Evolutionary conservation across 2,329 filamentous ascomycete genomes (phyloP).

Genomic region (Tolypocladium amazonense): DNA sequence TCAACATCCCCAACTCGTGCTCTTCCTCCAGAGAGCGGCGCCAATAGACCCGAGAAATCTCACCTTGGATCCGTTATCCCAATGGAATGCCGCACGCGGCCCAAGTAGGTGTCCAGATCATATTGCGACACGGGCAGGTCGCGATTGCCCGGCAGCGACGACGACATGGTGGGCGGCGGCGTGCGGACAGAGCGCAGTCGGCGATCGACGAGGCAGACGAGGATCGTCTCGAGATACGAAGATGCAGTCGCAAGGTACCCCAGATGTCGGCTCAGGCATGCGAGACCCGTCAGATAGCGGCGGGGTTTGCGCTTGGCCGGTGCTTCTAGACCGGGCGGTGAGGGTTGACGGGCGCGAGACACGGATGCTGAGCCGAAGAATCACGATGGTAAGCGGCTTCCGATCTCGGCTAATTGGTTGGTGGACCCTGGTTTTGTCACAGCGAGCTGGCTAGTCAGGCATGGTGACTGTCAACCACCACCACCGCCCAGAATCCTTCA

Average conservation of each 20-base stretch:
- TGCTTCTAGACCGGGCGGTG: background rate
- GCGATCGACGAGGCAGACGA: background rate
- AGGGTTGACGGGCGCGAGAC: background rate
- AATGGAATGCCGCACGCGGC: slow-evolving; percentile 79
- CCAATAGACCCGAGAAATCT: slow-evolving; percentile 25
- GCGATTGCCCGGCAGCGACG: slow-evolving; percentile 56
- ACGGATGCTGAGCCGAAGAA: background rate
- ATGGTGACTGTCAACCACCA: background rate
- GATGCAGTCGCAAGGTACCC: background rate
- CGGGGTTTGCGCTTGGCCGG: background rate
- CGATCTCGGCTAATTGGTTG: slow-evolving; percentile 2
- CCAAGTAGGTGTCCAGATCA: slow-evolving; percentile 90
- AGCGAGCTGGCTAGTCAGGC: background rate
- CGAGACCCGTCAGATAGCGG: background rate
- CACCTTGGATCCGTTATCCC: slow-evolving; percentile 93
- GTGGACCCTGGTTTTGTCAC: background rate
- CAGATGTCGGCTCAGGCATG: background rate
- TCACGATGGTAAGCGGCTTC: slow-evolving; percentile 3
- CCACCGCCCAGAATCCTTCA: background rate
- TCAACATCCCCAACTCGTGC: background rate
- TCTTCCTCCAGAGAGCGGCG: background rate
- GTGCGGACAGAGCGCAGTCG: background rate
- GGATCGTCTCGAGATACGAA: background rate
- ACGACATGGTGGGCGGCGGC: slow-evolving; percentile 39
- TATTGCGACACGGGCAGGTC: slow-evolving; percentile 87